Evolutionary conservation across 1,284 basidiomycete genomes (phyloP).

Genomic region (Tilletia horrida): DNA sequence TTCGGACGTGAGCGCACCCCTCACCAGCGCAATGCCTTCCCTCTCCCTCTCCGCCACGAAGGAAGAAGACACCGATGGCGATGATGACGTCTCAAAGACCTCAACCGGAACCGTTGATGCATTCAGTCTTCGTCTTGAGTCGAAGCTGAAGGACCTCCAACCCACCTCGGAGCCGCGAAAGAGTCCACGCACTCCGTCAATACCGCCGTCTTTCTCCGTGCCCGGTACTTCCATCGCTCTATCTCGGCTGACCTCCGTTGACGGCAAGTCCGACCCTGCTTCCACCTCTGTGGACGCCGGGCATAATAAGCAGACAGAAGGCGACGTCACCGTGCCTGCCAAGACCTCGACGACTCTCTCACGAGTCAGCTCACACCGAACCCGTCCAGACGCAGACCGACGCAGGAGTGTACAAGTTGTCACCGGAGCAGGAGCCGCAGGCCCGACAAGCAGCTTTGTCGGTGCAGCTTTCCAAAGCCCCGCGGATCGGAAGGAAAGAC

Average conservation of each 20-base stretch:
- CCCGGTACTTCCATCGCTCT: conserved; percentile 3
- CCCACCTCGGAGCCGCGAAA: background rate
- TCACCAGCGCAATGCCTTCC: background rate
- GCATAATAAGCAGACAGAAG: background rate
- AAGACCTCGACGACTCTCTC: background rate
- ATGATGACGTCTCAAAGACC: too few relatives aligned
- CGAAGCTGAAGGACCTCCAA: background rate
- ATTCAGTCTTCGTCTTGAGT: background rate
- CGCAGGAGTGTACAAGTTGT: conserved; percentile 8
- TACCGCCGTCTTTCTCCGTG: background rate
- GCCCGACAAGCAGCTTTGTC: conserved; percentile 3
- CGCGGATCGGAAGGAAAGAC: conserved; percentile 14
- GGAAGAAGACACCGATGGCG: background rate
- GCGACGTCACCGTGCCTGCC: background rate
- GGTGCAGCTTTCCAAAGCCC: background rate
- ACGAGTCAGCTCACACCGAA: too few relatives aligned
- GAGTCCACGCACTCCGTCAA: background rate
- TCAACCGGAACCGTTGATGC: too few relatives aligned
- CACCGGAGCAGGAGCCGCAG: background rate
- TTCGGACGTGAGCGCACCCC: background rate
- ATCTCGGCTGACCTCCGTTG: background rate
- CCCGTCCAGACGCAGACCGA: background rate
- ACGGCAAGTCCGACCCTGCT: background rate
- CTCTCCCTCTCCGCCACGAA: conserved; percentile 3
- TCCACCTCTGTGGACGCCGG: too few relatives aligned